These are phyloP conservation scores for Rhodotorula sp. DNA, from an alignment of 1,284 basidiomycete genomes.

Conservation along the genomic window DNA sequence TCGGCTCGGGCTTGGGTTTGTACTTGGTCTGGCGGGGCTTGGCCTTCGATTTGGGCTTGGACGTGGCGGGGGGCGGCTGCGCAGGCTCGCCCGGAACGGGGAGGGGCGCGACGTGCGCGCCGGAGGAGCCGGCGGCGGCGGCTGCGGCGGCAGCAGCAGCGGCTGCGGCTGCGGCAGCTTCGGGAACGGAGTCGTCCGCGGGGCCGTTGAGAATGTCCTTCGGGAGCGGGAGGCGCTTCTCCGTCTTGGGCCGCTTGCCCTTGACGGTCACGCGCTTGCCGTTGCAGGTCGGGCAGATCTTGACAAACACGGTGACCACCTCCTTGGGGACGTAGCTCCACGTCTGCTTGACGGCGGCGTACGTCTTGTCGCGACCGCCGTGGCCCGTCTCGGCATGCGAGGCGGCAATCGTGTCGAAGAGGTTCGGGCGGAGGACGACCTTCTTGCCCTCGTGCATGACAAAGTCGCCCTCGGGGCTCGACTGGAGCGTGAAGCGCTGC, in stretches of 20 bases:
- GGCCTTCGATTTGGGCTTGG: not conserved
- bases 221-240: not conserved
- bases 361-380: constrained; percentile 20
- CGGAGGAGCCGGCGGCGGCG: too few species aligned
- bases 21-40: not conserved
- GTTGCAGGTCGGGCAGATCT: constrained; percentile 7
- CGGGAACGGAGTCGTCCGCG: not conserved
- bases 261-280: constrained; percentile 10
- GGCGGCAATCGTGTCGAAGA: constrained; percentile 1
- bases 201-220: not conserved
- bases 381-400: not conserved
- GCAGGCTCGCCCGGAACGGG: too few species aligned
- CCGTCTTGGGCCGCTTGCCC: not conserved
- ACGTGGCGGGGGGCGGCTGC: not conserved
- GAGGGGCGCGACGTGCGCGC: too few species aligned
- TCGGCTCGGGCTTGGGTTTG: not conserved
- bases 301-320: constrained; percentile 9
- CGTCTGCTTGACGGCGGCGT: not conserved
- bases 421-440: constrained; percentile 1
- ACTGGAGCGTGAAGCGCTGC: constrained; percentile 6
- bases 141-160: too few species aligned
- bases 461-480: not conserved
- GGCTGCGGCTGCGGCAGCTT: not conserved
- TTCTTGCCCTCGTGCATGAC: not conserved
- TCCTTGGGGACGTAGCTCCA: constrained; percentile 21